A percentile compares a stretch with the other conserved stretches of the same genome.
These are phyloP conservation scores for Aspergillus amoenus DNA, from an alignment of 2,329 filamentous ascomycete genomes.

Conservation along the genomic window DNA sequence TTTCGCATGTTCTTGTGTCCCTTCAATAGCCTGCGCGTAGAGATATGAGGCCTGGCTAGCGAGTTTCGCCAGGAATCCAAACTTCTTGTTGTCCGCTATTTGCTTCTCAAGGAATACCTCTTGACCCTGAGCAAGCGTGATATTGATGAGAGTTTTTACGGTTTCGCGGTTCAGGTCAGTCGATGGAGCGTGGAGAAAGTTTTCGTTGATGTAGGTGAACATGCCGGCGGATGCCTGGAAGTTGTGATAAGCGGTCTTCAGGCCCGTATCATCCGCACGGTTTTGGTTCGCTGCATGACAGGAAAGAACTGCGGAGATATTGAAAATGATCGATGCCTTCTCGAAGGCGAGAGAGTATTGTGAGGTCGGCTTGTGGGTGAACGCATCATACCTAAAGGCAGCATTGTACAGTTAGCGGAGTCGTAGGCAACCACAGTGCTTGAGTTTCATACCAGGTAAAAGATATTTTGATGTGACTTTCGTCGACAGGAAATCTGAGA, in stretches of 20 bases:
- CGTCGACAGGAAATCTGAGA: conserved; percentile 91
- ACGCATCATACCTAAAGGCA: conserved; percentile 85
- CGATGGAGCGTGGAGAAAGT: conserved; percentile 94
- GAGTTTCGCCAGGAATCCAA: conserved; percentile 85
- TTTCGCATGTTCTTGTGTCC: conserved; percentile 86
- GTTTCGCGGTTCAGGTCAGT: conserved; percentile 95
- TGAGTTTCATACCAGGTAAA: conserved; percentile 77
- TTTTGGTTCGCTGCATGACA: conserved; percentile 94
- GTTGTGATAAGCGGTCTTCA: conserved; percentile 96
- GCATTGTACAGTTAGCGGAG: conserved; percentile 6
- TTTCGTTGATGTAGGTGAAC: conserved; percentile 99
- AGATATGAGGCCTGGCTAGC: conserved; percentile 87
- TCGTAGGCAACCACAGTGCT: background rate
- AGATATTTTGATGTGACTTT: conserved; percentile 98
- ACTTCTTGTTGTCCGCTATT: conserved; percentile 87
- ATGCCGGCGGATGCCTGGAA: conserved; percentile 98
- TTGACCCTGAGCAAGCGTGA: conserved; percentile 94
- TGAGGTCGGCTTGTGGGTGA: conserved; percentile 94
- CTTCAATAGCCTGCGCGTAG: conserved; percentile 84
- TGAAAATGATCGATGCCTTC: conserved; percentile 99
- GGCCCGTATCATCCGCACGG: conserved; percentile 82
- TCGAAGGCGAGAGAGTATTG: conserved; percentile 97
- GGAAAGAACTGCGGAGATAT: conserved; percentile 94
- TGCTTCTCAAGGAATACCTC: conserved; percentile 98
- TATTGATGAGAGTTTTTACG: conserved; percentile 86